phyloP scores from a whole-genome alignment of 495 filamentous ascomycete species.

The Annulohypoxylon bovei region DNA sequence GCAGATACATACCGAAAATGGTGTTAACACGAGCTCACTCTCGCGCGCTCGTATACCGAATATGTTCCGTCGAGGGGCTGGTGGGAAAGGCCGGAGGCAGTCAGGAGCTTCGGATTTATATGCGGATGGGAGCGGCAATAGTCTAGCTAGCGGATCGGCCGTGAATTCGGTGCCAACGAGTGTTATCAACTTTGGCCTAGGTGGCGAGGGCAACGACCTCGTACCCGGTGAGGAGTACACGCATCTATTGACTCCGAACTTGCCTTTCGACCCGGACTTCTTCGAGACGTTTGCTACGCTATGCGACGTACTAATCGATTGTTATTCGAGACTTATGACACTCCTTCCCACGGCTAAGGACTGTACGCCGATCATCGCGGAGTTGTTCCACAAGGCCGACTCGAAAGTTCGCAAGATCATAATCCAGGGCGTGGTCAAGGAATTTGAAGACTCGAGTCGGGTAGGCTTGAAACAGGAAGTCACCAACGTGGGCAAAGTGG shows the following conservation, averaged over 20 bases:
- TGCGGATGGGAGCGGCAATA: conserved; percentile 65
- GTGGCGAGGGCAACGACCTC: conserved; percentile 59
- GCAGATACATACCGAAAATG: conserved; percentile 81
- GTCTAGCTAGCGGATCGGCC: conserved; percentile 43
- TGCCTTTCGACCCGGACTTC: conserved; percentile 98
- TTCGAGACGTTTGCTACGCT: conserved; percentile 97
- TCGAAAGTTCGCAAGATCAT: conserved; percentile 85
- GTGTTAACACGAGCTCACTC: conserved; percentile 73
- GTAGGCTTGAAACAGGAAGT: conserved; percentile 80
- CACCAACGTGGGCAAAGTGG: conserved; percentile 83
- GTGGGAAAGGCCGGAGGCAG: conserved; percentile 73
- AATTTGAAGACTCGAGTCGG: conserved; percentile 90
- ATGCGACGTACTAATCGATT: conserved; percentile 94
- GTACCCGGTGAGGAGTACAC: conserved; percentile 82
- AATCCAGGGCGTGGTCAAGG: conserved; percentile 81
- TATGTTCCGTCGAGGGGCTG: conserved; percentile 84
- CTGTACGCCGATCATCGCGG: conserved; percentile 71
- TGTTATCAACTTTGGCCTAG: conserved; percentile 56
- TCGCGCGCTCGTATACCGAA: conserved; percentile 81
- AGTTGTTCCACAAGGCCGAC: conserved; percentile 92
- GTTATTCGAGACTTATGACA: conserved; percentile 79
- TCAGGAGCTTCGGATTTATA: conserved; percentile 71
- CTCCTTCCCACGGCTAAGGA: conserved; percentile 73
- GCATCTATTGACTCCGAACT: conserved; percentile 85
- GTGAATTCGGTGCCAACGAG: conserved; percentile 47